Evolutionary conservation across 202 grass and related monocot species (phyloP), one percentile per base, ranked within the genome.

Genomic region (Musa balbisiana): DNA sequence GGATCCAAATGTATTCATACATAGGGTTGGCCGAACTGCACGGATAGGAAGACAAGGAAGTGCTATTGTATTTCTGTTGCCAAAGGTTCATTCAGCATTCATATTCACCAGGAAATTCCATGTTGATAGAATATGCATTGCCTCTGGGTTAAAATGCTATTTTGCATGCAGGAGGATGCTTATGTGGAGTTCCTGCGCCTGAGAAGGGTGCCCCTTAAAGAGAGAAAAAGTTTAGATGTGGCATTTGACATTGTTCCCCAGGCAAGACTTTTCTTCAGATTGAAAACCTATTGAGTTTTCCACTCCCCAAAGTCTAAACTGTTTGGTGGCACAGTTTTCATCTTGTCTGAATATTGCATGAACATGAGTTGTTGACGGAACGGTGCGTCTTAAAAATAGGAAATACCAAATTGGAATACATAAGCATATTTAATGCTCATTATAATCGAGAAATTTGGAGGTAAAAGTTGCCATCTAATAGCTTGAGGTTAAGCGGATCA

Each of bases 1-100:
- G 89, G 95, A 99, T 87, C 95, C 95, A 68, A 90, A 92, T 26
- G 95, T 99, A 79, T 99, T 99, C 73, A 73, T 99, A 79, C 91
- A 99, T 87, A 88, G 95, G 89, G 91, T 87, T 71, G 95, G 95
- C 3, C 87, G 95, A 62, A 99, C 95, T 13, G 95, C 95, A 54
- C 84, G 91, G 15, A 94, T 94, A 86, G 91, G 92, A 70, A 83
- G 90, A 77, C 88, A 94, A 90, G 95, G 95, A 75, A 92, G 90
- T 79, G 95, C 95, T 76, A 72, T 98, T 80, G 87, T 90, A 68
- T 98, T 94, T 86, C 91, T 98, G 62, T 85, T 88, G 76, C 95
- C 91, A 24, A 90, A 91, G 91, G 95, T 98, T 80, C 27, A 14
- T 2, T 26, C 9, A 21, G 15, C 19, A 50, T 52, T 67, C 64